Conservation (phyloP, 495 filamentous ascomycete genomes). For the Peziza echinospora region DNA sequence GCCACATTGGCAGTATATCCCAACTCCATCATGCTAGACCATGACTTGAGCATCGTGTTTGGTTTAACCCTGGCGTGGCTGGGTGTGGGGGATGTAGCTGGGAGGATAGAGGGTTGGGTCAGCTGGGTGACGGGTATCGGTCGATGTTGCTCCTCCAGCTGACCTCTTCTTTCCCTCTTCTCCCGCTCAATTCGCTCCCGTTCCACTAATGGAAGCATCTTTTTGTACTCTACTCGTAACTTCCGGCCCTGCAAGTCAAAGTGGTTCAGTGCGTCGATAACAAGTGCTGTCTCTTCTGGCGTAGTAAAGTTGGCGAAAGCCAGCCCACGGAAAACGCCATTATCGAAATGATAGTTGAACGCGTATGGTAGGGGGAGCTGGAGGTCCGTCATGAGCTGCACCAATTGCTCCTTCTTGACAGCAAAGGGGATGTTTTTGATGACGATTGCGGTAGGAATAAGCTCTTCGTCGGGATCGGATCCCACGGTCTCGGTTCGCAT, state of each 20-base stretch:
- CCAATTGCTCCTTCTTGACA: slow-evolving; percentile 87
- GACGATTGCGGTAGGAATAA: slow-evolving; percentile 95
- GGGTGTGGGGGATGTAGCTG: slow-evolving; percentile 52
- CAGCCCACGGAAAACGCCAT: slow-evolving; percentile 85
- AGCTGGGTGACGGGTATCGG: slow-evolving; percentile 31
- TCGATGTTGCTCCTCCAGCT: slow-evolving; percentile 89
- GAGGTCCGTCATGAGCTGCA: slow-evolving; percentile 77
- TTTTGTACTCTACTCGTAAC: slow-evolving; percentile 93
- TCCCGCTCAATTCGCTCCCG: slow-evolving; percentile 90
- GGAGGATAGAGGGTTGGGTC: slow-evolving; percentile 25
- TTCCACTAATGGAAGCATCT: slow-evolving; percentile 90
- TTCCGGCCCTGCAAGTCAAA: slow-evolving; percentile 89
- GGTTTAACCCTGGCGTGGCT: slow-evolving; percentile 1
- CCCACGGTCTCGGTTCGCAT: slow-evolving; percentile 31
- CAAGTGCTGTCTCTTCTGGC: slow-evolving; percentile 69
- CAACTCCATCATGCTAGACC: not conserved
- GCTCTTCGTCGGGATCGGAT: slow-evolving; percentile 45
- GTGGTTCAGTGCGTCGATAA: slow-evolving; percentile 82
- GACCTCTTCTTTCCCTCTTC: slow-evolving; percentile 88
- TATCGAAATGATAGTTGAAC: slow-evolving; percentile 99
- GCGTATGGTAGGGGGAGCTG: slow-evolving; percentile 83
- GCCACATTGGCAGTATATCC: not conserved
- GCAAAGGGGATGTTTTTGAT: slow-evolving; percentile 99
- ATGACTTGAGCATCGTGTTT: not conserved
- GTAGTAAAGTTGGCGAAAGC: slow-evolving; percentile 98